A percentile compares a stretch with the other conserved stretches of the same genome.
These are phyloP conservation scores for Cytospora leucostoma DNA, from an alignment of 2,329 filamentous ascomycete species.

Conservation along the genomic window DNA sequence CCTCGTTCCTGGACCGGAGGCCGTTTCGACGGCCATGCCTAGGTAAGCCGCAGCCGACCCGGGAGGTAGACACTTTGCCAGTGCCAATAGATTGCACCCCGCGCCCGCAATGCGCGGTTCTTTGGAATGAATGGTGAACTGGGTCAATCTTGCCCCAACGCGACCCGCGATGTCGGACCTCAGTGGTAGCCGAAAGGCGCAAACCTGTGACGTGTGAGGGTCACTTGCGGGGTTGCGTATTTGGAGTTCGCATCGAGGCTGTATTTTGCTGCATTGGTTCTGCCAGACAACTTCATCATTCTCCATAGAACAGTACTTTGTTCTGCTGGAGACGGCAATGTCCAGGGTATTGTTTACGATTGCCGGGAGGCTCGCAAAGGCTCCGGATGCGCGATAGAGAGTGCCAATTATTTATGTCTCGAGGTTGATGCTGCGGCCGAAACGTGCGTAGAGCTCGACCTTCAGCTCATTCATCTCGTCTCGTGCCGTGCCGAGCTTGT, in stretches of 20 bases:
- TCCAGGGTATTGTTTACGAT: too few relatives aligned
- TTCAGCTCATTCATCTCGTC: conserved; percentile 92
- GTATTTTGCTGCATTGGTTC: neutral
- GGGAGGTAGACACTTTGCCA: neutral
- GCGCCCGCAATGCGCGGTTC: neutral
- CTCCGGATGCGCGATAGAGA: neutral
- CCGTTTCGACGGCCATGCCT: neutral
- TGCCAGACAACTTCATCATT: neutral
- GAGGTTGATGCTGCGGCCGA: conserved; percentile 95
- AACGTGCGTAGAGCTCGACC: conserved; percentile 88
- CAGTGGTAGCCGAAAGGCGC: neutral
- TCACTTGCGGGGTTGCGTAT: neutral
- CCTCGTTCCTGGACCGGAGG: neutral
- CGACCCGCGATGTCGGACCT: conserved; percentile 5
- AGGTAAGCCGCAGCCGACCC: neutral
- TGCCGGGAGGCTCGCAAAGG: too few relatives aligned
- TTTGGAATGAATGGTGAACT: neutral
- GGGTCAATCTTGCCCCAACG: neutral
- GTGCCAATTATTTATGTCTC: conserved; percentile 63
- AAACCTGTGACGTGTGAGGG: neutral
- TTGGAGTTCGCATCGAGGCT: neutral
- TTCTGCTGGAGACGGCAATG: neutral
- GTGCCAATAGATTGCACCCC: neutral
- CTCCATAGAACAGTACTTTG: neutral
- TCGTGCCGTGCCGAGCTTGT: conserved; percentile 70